Percentiles rank a stretch among this genome's conserved stretches.
These are phyloP conservation scores for Chenopodium album DNA, from an alignment of 148 eudicot species.

Conservation along the genomic window DNA sequence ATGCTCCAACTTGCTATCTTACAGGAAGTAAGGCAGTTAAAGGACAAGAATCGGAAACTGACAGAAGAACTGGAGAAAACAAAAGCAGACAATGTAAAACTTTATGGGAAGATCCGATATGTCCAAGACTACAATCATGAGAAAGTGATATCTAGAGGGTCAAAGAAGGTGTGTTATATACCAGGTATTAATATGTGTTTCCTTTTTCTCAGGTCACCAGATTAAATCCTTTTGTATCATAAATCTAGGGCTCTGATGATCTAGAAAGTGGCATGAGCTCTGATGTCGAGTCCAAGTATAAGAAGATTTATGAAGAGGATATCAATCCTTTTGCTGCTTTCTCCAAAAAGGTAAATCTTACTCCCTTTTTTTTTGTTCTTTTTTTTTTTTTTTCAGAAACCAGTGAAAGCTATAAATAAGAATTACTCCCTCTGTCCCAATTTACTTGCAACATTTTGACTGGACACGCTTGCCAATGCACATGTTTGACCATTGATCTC, in stretches of 20 bases:
- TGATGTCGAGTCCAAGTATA: slow-evolving; percentile 98
- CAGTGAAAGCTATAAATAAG: too few species aligned
- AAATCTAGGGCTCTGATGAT: slow-evolving; percentile 76
- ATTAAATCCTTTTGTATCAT: slow-evolving; percentile 16
- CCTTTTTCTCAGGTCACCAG: slow-evolving; percentile 14
- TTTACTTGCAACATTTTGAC: too few species aligned
- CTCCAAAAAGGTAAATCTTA: slow-evolving; percentile 70
- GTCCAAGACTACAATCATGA: slow-evolving; percentile 95
- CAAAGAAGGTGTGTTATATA: slow-evolving; percentile 65
- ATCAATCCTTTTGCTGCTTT: slow-evolving; percentile 99
- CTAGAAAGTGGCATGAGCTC: slow-evolving; percentile 90
- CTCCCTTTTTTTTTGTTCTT: background rate
- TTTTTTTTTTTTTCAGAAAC: background rate
- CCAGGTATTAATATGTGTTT: slow-evolving; percentile 11
- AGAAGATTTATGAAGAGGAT: slow-evolving; percentile 98
- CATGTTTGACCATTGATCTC: too few species aligned
- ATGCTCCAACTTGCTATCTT: background rate
- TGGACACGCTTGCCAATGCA: too few species aligned
- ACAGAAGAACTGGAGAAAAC: slow-evolving; percentile 82
- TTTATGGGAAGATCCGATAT: slow-evolving; percentile 96
- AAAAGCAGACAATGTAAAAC: slow-evolving; percentile 97
- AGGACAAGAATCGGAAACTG: slow-evolving; percentile 76
- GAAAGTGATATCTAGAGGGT: slow-evolving; percentile 94
- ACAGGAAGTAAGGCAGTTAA: slow-evolving; percentile 88
- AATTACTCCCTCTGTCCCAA: background rate